These are phyloP conservation scores for Hamamelis virginiana DNA, from an alignment of 164 flowering plant species.

Conservation along the genomic window DNA sequence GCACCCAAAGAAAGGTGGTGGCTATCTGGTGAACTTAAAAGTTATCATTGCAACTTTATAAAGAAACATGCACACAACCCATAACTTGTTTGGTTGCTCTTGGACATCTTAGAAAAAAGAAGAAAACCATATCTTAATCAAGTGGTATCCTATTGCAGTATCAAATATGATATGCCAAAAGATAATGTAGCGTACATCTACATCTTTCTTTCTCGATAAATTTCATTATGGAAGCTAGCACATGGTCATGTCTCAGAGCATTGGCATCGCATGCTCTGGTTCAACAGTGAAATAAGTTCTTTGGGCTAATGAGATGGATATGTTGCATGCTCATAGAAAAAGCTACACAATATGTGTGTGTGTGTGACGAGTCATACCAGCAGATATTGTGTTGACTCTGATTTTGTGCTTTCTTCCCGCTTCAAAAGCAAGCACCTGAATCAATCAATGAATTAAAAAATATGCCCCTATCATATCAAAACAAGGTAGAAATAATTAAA, in stretches of 20 bases:
- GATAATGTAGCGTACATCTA: no score
- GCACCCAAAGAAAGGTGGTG: no score
- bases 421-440: constrained; percentile 95
- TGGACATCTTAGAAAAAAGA: no score
- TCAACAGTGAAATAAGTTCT: not conserved
- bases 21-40: no score
- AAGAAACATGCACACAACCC: no score
- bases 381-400: constrained; percentile 93
- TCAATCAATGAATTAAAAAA: not conserved
- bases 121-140: no score
- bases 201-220: no score
- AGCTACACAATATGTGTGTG: not conserved
- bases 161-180: no score
- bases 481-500: not conserved
- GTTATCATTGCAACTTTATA: no score
- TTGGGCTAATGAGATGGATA: not conserved
- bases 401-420: constrained; percentile 83
- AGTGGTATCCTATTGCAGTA: no score
- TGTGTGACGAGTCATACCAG: constrained; percentile 44
- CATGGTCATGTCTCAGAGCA: not conserved
- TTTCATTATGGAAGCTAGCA: not conserved
- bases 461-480: not conserved
- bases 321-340: not conserved
- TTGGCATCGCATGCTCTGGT: not conserved
- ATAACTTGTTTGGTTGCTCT: no score